Percentiles rank a stretch among this genome's conserved stretches.
phyloP scores from a whole-genome alignment of 331 rosid species.

The Cucumis variabilis region DNA sequence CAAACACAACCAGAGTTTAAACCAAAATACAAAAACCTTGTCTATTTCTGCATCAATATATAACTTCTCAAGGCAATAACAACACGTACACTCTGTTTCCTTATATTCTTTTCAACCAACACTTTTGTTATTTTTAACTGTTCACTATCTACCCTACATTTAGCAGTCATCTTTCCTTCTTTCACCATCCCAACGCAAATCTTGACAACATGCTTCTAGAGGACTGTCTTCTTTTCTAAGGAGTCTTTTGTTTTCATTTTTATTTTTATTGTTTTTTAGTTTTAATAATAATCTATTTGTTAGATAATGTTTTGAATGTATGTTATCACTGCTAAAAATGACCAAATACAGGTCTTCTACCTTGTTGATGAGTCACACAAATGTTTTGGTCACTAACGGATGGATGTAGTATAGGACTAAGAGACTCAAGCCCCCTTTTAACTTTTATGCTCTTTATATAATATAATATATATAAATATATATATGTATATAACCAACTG shows the following conservation, averaged over 20 bases:
- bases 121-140: neutral
- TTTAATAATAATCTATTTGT: too few species aligned
- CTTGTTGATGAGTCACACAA: too few species aligned
- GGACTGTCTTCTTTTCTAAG: neutral
- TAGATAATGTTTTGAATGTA: too few species aligned
- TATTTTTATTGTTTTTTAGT: too few species aligned
- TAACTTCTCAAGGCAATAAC: constrained; percentile 21
- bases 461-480: too few species aligned
- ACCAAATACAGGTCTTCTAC: too few species aligned
- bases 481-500: too few species aligned
- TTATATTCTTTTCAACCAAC: neutral
- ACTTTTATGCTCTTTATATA: too few species aligned
- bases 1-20: neutral
- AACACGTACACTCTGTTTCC: neutral
- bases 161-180: neutral
- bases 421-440: too few species aligned
- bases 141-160: neutral
- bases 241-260: neutral
- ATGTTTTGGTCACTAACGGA: too few species aligned
- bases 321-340: too few species aligned
- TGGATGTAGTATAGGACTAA: too few species aligned
- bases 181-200: neutral
- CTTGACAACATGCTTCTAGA: neutral
- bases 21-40: neutral
- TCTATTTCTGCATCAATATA: neutral